Conservation (phyloP, 305 asterid species). For the Plantago lanceolata region DNA sequence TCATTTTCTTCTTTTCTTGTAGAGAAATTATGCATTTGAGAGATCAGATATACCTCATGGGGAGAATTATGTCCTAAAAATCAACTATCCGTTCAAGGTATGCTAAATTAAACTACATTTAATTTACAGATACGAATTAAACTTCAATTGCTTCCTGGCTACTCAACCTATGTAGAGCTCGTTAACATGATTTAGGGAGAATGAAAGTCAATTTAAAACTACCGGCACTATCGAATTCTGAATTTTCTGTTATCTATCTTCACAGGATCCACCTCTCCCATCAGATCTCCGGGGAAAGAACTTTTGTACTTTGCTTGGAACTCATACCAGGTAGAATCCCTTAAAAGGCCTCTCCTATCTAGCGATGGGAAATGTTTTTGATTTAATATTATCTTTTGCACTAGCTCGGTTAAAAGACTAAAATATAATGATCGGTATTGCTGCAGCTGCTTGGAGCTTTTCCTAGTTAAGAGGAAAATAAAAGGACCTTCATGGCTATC, state of each 20-base stretch:
- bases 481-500: conserved; percentile 97
- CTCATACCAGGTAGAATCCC: conserved; percentile 69
- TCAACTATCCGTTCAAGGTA: conserved; percentile 87
- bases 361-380: not conserved
- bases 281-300: conserved; percentile 77
- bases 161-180: conserved; percentile 1
- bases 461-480: conserved; percentile 80
- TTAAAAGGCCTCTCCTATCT: not conserved
- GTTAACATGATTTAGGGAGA: conserved; percentile 23
- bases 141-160: conserved; percentile 6
- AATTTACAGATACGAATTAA: conserved; percentile 10
- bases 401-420: conserved; percentile 5
- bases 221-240: conserved; percentile 17
- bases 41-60: conserved; percentile 78
- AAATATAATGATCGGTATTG: conserved; percentile 22
- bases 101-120: conserved; percentile 8
- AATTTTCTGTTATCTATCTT: conserved; percentile 29
- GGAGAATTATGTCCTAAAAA: conserved; percentile 78
- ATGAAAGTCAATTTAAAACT: conserved; percentile 18
- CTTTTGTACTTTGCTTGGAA: conserved; percentile 83
- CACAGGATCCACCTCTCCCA: conserved; percentile 85
- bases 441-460: conserved; percentile 84
- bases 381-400: not conserved
- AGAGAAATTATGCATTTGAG: conserved; percentile 97
- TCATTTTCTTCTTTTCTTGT: conserved; percentile 22